Evolutionary conservation across 169 alveolate species (phyloP), one percentile per base, ranked within the genome.

Genomic region (Babesia bigemina): DNA sequence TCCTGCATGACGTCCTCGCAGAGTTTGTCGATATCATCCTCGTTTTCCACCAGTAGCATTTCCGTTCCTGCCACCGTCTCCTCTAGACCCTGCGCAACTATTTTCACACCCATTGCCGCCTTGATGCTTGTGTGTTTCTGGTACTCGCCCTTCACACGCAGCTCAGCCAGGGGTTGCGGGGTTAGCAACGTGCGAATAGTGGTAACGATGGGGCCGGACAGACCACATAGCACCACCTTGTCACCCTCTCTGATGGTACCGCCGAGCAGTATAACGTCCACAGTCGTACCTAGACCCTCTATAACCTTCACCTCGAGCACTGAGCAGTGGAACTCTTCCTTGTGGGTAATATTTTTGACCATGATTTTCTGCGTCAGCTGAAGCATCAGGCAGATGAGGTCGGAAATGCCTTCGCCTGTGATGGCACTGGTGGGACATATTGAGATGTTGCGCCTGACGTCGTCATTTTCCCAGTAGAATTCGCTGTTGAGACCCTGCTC

Each of bases 351-450:
- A 59, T 93, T 86, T 81, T 95, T 91, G 36, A 88, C 91, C 96
- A 94, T 92, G 84, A 95, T 78, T 49, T 76, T 93, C 70, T 97
- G 97, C 0, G 99, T 94, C 57, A 94, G 87, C 62, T 96, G 93
- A 11, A 95, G 95, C 45, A 98, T 86, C 47, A 96, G 87, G 58
- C 94, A 93, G 60, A 98, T 82, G 44, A 98, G 79, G 82, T 97
- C 99, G 22, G 99, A 98, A 10, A 98, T 89, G 21, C 99, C 99
- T 86, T 97, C 99, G 29, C 99, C 99, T 7, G 99, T 98, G 50
- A 96, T 92, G 7, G 99, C 99, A 52, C 98, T 93, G 21, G 99
- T 98, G 1, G 99, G 99, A 19, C 97, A 98, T 14, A 98, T 94
- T 47, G 98, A 95, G 28, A 98, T 94, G 85, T 91, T 95, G 52